Conservation (phyloP, 1,284 basidiomycete species). For the Microbotryomycetes sp. region DNA sequence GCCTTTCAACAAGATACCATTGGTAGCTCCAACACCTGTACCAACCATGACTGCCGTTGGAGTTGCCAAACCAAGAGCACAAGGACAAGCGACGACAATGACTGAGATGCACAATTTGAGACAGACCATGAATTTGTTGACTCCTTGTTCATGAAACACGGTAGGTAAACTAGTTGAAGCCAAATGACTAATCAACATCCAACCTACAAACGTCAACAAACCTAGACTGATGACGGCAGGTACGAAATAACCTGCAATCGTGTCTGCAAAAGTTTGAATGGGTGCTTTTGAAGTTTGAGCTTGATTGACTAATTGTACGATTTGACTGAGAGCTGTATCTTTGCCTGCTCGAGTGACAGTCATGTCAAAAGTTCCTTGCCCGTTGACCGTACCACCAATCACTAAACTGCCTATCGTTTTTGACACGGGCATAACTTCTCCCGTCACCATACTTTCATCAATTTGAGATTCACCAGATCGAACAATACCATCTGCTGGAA, state of each 20-base stretch:
- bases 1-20: slow-evolving; percentile 97
- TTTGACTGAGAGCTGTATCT: slow-evolving; percentile 92
- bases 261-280: slow-evolving; percentile 94
- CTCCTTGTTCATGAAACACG: slow-evolving; percentile 76
- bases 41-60: slow-evolving; percentile 99
- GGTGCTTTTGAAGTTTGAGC: slow-evolving; percentile 97
- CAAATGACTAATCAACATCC: slow-evolving; percentile 68
- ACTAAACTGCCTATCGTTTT: slow-evolving; percentile 77
- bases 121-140: slow-evolving; percentile 82
- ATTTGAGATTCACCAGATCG: slow-evolving; percentile 76
- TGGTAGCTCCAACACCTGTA: slow-evolving; percentile 91
- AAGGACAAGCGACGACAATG: slow-evolving; percentile 96
- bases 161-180: slow-evolving; percentile 62
- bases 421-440: slow-evolving; percentile 83
- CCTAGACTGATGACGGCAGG: slow-evolving; percentile 82
- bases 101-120: slow-evolving; percentile 97
- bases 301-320: slow-evolving; percentile 93
- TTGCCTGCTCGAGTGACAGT: slow-evolving; percentile 88
- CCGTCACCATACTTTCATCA: slow-evolving; percentile 96
- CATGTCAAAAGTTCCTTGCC: slow-evolving; percentile 92
- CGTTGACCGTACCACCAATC: slow-evolving; percentile 96
- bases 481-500: slow-evolving; percentile 92
- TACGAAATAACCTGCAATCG: slow-evolving; percentile 90
- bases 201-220: slow-evolving; percentile 70
- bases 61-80: slow-evolving; percentile 90